Conservation (phyloP, 352 stramenopile species). For the Pythium chondricola region DNA sequence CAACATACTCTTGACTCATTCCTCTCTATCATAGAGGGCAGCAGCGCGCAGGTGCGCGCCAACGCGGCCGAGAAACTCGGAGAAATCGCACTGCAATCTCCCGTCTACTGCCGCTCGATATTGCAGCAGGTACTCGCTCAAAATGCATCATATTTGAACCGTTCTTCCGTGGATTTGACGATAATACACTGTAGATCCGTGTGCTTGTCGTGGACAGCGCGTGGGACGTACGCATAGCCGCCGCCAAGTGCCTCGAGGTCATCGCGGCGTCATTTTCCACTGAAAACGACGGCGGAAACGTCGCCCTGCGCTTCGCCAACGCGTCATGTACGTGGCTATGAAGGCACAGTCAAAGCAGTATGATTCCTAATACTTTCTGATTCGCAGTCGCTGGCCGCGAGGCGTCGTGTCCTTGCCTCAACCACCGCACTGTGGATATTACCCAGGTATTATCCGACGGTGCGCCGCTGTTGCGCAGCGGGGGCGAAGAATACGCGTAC, state of each 20-base stretch:
- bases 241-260: conserved; percentile 52
- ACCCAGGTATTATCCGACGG: conserved; percentile 47
- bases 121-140: conserved; percentile 28
- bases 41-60: conserved; percentile 50
- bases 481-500: conserved; percentile 80
- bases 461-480: conserved; percentile 61
- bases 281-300: background rate
- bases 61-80: conserved; percentile 72
- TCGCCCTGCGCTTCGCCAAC: conserved; percentile 37
- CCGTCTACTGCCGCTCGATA: conserved; percentile 43
- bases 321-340: conserved; percentile 30
- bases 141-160: background rate
- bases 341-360: background rate
- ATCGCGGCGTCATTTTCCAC: conserved; percentile 40
- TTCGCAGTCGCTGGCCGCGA: conserved; percentile 42
- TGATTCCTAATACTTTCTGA: background rate
- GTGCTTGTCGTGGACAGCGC: conserved; percentile 37
- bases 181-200: conserved; percentile 43
- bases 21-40: conserved; percentile 45
- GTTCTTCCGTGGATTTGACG: no score
- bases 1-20: background rate
- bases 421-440: conserved; percentile 54
- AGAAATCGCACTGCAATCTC: conserved; percentile 41
- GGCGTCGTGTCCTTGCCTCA: conserved; percentile 30
- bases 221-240: conserved; percentile 73